Percentiles rank a stretch among this genome's conserved stretches.
phyloP scores from a whole-genome alignment of 352 stramenopile species.

The Phytophthora lateralis region DNA sequence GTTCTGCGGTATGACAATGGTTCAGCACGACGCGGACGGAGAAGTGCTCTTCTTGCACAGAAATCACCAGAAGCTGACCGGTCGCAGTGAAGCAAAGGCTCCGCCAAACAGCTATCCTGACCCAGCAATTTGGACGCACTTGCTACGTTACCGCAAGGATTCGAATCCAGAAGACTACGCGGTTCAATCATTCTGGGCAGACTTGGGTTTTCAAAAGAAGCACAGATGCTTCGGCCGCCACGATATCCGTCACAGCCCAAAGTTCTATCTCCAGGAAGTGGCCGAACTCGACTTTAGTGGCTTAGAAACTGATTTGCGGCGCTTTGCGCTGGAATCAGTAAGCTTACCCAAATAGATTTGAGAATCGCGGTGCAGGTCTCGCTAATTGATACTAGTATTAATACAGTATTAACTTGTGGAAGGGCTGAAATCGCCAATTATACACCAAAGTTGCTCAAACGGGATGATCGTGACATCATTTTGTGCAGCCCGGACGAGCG shows the following conservation, averaged over 20 bases:
- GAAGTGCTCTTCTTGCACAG: conserved; percentile 67
- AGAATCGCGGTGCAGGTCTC: not conserved
- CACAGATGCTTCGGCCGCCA: conserved; percentile 46
- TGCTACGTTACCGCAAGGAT: conserved; percentile 35
- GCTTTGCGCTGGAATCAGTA: conserved; percentile 15
- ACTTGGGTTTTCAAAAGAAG: not conserved
- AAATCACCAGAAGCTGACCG: conserved; percentile 62
- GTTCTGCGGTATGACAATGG: conserved; percentile 78
- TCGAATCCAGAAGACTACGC: conserved; percentile 1
- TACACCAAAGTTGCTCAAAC: no score
- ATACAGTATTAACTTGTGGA: no score
- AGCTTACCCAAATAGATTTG: not conserved
- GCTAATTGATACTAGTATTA: no score
- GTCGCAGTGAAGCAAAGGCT: conserved; percentile 7
- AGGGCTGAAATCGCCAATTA: no score
- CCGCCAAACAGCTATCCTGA: conserved; percentile 23
- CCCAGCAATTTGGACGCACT: conserved; percentile 35
- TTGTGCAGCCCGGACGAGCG: no score
- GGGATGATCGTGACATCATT: no score
- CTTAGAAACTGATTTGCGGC: conserved; percentile 31
- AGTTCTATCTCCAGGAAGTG: conserved; percentile 32
- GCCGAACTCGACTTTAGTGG: conserved; percentile 20
- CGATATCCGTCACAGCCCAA: conserved; percentile 15
- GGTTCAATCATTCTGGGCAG: not conserved
- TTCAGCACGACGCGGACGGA: conserved; percentile 51